Percentiles rank a stretch among this genome's conserved stretches.
Conservation (phyloP, 2,329 filamentous ascomycete species). For the Stagonosporopsis vannaccii region DNA sequence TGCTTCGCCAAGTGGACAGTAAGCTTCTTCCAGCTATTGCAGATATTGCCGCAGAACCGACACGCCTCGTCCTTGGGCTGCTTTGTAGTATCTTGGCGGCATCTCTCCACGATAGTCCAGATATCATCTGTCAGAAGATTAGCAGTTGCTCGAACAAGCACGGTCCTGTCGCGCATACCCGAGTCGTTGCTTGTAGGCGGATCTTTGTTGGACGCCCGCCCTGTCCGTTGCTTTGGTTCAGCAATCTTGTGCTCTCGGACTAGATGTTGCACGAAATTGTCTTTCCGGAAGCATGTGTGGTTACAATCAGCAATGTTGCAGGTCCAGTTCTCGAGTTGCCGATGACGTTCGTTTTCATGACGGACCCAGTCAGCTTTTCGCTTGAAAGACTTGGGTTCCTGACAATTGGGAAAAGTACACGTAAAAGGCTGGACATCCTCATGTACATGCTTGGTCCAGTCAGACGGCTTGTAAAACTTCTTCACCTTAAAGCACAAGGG, state of each 20-base stretch:
- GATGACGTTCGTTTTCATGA: conserved; percentile 90
- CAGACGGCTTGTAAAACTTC: conserved; percentile 87
- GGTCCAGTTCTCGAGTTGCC: conserved; percentile 89
- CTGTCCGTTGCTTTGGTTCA: conserved; percentile 79
- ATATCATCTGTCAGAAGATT: conserved; percentile 62
- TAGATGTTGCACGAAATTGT: conserved; percentile 93
- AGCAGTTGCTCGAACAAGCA: conserved; percentile 9
- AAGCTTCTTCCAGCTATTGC: conserved; percentile 88
- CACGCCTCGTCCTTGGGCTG: conserved; percentile 79
- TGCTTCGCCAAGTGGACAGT: conserved; percentile 94
- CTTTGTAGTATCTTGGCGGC: conserved; percentile 72
- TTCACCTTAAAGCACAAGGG: conserved; percentile 85
- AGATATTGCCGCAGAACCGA: conserved; percentile 83
- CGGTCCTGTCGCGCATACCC: conserved; percentile 24
- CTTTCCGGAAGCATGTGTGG: conserved; percentile 84
- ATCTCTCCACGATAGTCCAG: conserved; percentile 79
- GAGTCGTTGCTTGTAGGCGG: conserved; percentile 32
- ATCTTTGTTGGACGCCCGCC: conserved; percentile 54
- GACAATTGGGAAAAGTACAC: conserved; percentile 85
- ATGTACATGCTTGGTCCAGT: conserved; percentile 96
- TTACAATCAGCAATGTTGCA: conserved; percentile 82
- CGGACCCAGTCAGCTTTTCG: conserved; percentile 95
- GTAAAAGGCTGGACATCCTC: conserved; percentile 94
- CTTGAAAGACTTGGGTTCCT: conserved; percentile 90
- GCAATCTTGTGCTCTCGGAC: conserved; percentile 88